Conservation (phyloP, 768 basidiomycete genomes). For the Lentinula aciculospora region DNA sequence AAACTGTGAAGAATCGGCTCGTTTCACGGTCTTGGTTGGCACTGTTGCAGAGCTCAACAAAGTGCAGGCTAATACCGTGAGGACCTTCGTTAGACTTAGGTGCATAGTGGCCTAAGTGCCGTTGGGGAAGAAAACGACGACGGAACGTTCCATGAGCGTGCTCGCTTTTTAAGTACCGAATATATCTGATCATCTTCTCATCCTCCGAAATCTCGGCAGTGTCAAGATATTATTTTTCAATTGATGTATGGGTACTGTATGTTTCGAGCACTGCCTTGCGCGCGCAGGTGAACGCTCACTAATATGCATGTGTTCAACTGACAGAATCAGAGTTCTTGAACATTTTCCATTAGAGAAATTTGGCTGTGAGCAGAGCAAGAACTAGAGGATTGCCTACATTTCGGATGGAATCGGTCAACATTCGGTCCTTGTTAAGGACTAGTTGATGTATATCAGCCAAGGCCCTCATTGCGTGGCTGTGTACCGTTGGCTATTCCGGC, state of each 20-base stretch:
- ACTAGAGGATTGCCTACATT: too few species aligned
- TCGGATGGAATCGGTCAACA: too few species aligned
- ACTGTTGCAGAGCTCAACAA: slow-evolving; percentile 21
- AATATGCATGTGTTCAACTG: not conserved
- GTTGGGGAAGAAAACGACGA: not conserved
- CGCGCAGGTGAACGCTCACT: not conserved
- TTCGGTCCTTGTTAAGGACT: too few species aligned
- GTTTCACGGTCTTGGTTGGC: slow-evolving; percentile 28
- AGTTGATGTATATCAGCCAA: too few species aligned
- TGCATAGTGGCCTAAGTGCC: slow-evolving; percentile 29
- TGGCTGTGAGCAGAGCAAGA: too few species aligned
- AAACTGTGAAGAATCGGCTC: slow-evolving; percentile 28
- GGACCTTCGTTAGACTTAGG: slow-evolving; percentile 14
- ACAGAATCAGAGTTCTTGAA: not conserved
- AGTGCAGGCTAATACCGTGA: slow-evolving; percentile 23
- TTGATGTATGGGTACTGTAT: not conserved
- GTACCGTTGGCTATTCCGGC: too few species aligned
- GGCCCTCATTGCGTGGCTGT: too few species aligned
- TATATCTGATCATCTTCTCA: slow-evolving; percentile 1
- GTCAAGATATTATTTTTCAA: not conserved
- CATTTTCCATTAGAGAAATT: not conserved
- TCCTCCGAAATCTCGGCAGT: slow-evolving; percentile 4
- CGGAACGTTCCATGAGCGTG: not conserved
- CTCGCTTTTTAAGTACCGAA: slow-evolving; percentile 3
- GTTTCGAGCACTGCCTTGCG: not conserved